These are phyloP conservation scores for Nitzschia inconspicua DNA, from an alignment of 108 stramenopile species.

Conservation along the genomic window DNA sequence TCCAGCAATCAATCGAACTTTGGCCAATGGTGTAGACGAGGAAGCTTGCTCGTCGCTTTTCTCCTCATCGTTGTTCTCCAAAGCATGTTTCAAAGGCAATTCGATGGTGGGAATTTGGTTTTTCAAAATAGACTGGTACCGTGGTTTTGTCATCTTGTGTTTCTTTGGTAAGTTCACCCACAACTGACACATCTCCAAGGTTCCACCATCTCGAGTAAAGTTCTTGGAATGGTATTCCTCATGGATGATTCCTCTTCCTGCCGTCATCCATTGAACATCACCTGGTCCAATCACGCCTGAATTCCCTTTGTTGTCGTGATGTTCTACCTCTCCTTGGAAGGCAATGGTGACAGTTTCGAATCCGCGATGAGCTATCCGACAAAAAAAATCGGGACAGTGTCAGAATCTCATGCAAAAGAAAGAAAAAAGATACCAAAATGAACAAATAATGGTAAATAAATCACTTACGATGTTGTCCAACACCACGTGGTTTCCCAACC, in stretches of 20 bases:
- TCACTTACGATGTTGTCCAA: slow-evolving; percentile 87
- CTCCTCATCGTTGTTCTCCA: slow-evolving; percentile 26
- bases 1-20: slow-evolving; percentile 77
- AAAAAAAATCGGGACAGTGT: slow-evolving; percentile 1
- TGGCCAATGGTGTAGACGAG: slow-evolving; percentile 48
- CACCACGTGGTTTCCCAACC: slow-evolving; percentile 46
- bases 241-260: slow-evolving; percentile 90
- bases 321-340: slow-evolving; percentile 88
- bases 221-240: slow-evolving; percentile 76
- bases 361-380: slow-evolving; percentile 20
- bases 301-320: slow-evolving; percentile 81
- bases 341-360: slow-evolving; percentile 93
- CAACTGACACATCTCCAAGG: slow-evolving; percentile 81
- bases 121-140: slow-evolving; percentile 71
- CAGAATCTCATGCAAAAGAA: no score
- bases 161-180: slow-evolving; percentile 84
- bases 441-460: no score
- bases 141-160: slow-evolving; percentile 85
- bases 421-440: no score
- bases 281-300: slow-evolving; percentile 64
- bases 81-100: slow-evolving; percentile 20
- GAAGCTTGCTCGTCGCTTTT: slow-evolving; percentile 31
- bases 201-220: slow-evolving; percentile 61
- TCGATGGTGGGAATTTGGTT: slow-evolving; percentile 59
- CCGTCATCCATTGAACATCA: slow-evolving; percentile 97